A percentile compares a stretch with the other conserved stretches of the same genome.
Conservation (phyloP, 2,329 filamentous ascomycete genomes). For the Calonectria pseudoreteaudii region DNA sequence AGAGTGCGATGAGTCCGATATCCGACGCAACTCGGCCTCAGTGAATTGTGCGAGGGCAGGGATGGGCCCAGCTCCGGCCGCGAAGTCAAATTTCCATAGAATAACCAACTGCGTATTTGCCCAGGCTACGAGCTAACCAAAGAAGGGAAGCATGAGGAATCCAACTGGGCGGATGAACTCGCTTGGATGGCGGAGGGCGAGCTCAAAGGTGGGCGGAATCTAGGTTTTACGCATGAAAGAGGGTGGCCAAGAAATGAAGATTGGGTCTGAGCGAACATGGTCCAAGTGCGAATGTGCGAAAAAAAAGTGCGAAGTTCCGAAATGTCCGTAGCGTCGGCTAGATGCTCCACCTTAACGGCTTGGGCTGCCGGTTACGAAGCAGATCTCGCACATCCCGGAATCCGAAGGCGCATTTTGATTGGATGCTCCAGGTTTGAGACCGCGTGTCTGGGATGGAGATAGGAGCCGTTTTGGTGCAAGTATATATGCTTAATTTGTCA, state of each 20-base stretch:
- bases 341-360: background rate
- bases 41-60: background rate
- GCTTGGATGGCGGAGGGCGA: background rate
- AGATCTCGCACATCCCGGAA: background rate
- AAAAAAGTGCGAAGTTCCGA: background rate
- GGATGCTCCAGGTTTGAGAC: background rate
- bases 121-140: background rate
- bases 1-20: conserved; percentile 4
- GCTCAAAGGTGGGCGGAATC: background rate
- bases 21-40: background rate
- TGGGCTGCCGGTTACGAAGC: background rate
- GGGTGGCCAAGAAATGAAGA: background rate
- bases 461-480: background rate
- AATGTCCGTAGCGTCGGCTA: background rate
- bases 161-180: background rate
- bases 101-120: background rate
- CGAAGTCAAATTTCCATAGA: background rate
- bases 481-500: background rate
- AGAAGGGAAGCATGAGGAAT: background rate
- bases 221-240: background rate
- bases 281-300: background rate
- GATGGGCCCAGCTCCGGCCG: background rate
- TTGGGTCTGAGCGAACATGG: background rate
- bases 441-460: background rate
- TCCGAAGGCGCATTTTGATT: background rate